Evolutionary conservation across 2,329 filamentous ascomycete genomes (phyloP), one percentile per base, ranked within the genome.

Genomic region (Arthrobotrys iridis): DNA sequence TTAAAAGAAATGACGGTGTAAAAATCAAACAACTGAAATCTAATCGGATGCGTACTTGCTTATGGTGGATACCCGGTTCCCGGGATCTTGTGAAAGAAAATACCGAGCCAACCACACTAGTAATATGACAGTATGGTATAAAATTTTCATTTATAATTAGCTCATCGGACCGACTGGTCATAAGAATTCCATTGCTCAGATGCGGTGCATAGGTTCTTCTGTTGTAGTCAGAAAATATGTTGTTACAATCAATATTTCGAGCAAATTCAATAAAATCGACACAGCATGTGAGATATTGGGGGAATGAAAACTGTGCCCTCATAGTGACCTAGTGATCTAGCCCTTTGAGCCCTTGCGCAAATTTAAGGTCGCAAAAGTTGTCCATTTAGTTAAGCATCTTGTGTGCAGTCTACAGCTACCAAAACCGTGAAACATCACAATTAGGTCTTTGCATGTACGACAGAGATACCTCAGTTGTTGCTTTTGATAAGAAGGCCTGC

Each of bases 1-100:
- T 5, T 13, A 48, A 37, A 62, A 33, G 58, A 30, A 37, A n/a
- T n/a, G 40, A 26, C 40, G 30, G 41, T 24, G 58, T 62, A 26
- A 15, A 62, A 62, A 40, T 26, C 24, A 45, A 45, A 22, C 4
- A 41, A 2, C 2, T 33, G 20, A 24, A 26, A 40, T 35, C 35
- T 37, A 20, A 40, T 28, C 62, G 37, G 26, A 45, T 22, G 22
- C 11, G 5, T 43, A n/a, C 55, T 30, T 43, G 33, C 55, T 18
- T 41, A 55, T 26, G 26, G 30, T 13, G 30, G 26, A 35, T 28
- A 28, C 41, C 59, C 43, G n/a, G 22, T 50, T 63, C 28, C 41
- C 43, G 13, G 59, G 15, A 63, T 15, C 59, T 43, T 24, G 43
- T 41, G 13, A 15, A 30, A 28, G 1, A 48, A n/a, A 48, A 18